Conservation (phyloP, 495 filamentous ascomycete species). For the Talaromyces thailandensis region DNA sequence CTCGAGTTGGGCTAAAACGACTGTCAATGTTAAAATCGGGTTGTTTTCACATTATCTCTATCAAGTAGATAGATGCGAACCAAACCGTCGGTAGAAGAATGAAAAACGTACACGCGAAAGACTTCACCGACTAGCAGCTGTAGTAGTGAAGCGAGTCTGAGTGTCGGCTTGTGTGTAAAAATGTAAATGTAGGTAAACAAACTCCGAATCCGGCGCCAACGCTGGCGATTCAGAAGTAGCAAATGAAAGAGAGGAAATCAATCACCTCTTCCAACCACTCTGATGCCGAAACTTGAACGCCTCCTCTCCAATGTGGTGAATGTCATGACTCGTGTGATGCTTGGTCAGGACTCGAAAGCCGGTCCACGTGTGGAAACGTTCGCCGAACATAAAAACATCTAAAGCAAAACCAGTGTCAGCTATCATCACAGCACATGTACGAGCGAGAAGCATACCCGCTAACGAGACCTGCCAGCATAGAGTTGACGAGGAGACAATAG, state of each 20-base stretch:
- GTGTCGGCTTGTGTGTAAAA: background rate
- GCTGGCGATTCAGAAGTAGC: background rate
- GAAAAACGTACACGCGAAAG: background rate
- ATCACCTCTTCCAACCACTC: background rate
- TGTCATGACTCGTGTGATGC: background rate
- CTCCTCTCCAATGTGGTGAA: background rate
- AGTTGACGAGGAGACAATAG: background rate
- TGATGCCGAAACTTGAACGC: background rate
- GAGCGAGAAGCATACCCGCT: background rate
- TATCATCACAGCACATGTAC: too few relatives aligned
- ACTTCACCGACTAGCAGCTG: background rate
- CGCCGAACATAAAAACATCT: too few relatives aligned
- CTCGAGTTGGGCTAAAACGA: slow-evolving; percentile 1
- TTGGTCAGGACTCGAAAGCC: background rate
- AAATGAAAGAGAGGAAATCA: background rate
- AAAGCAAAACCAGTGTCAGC: too few relatives aligned
- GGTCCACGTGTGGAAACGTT: too few relatives aligned
- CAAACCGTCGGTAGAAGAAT: background rate
- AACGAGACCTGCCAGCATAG: background rate
- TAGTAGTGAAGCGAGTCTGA: background rate
- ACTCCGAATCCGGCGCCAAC: slow-evolving; percentile 6
- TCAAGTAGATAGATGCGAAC: background rate
- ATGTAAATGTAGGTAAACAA: background rate
- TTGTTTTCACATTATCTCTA: background rate
- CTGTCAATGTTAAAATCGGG: background rate